phyloP scores from a whole-genome alignment of 257 asterid species.

The Solanum acaule region DNA sequence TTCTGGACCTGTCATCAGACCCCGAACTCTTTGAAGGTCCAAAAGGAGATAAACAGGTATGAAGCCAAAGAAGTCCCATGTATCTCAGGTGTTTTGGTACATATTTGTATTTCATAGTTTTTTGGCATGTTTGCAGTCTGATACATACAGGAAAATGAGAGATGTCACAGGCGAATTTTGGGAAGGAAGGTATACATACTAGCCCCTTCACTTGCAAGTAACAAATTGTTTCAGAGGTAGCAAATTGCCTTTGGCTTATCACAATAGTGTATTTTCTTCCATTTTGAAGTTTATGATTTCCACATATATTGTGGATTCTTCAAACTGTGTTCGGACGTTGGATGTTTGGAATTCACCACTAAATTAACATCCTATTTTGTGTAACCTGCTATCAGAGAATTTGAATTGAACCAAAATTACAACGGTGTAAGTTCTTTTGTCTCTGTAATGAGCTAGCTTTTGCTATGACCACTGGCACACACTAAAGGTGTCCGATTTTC shows the following conservation, averaged over 20 bases:
- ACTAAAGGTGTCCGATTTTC: not conserved
- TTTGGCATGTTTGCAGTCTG: slow-evolving; percentile 48
- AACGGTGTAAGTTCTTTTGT: not conserved
- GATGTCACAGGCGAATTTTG: slow-evolving; percentile 76
- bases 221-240: not conserved
- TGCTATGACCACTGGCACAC: not conserved
- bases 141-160: slow-evolving; percentile 89
- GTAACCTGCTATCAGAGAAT: not conserved
- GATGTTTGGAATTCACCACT: not conserved
- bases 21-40: slow-evolving; percentile 90
- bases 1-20: slow-evolving; percentile 81
- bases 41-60: slow-evolving; percentile 77
- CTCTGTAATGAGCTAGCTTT: not conserved
- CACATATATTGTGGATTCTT: not conserved
- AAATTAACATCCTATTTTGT: not conserved
- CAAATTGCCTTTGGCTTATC: not conserved
- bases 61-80: not conserved
- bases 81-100: not conserved
- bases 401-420: not conserved
- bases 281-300: not conserved
- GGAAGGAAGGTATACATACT: slow-evolving; percentile 76
- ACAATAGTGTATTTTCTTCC: not conserved
- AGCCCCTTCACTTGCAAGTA: not conserved
- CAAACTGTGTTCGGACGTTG: not conserved
- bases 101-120: not conserved